Evolutionary conservation across 108 stramenopile genomes (phyloP), one percentile per base, ranked within the genome.

Genomic region (Parmales sp.): DNA sequence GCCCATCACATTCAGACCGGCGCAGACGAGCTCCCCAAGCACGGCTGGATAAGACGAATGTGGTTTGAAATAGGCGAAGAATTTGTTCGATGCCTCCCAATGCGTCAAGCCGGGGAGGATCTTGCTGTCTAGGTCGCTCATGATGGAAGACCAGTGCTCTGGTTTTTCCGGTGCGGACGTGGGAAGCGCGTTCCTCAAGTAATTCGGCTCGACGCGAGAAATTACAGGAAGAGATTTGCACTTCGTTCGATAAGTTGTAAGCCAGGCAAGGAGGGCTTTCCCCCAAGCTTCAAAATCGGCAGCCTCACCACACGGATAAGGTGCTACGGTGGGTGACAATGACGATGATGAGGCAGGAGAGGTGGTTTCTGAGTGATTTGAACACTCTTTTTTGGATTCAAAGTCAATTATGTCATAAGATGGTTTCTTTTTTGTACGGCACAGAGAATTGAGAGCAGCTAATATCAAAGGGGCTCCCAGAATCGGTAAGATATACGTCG

Each of bases 81-180:
- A 72, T 2, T 20, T 11, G 46, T 39, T 23, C 20, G 31, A 8
- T 5, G 26, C 28, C 65, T 72, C 64, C 71, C 71, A 72, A 31
- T 72, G 64, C 11, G 71, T 72, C 19, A 72, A 8, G 18, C 71
- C 71, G 13, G 71, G 71, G 25, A 72, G 60, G 18, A 72, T 66
- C 8, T 66, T 39, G 16, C 3, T 7, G 39, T 66, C 39, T 9
- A 72, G n/a, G 49, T 72, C 71, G 4, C 20, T 13, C 65, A 65
- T 38, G 20, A 72, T 54, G 0, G 28, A 22, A 1, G 18, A 2
- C 31, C 34, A 45, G 16, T 5, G 1, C 26, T 72, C 64, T 8
- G 38, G 28, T 20, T 7, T 5, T 5, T 38, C 36, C 9, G 71
- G 71, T 1, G 60, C 45, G 9, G 46, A 66, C 9, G 65, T 26